Evolutionary conservation across 2,329 filamentous ascomycete species (phyloP).

Genomic region (Botrytis pseudocinerea): DNA sequence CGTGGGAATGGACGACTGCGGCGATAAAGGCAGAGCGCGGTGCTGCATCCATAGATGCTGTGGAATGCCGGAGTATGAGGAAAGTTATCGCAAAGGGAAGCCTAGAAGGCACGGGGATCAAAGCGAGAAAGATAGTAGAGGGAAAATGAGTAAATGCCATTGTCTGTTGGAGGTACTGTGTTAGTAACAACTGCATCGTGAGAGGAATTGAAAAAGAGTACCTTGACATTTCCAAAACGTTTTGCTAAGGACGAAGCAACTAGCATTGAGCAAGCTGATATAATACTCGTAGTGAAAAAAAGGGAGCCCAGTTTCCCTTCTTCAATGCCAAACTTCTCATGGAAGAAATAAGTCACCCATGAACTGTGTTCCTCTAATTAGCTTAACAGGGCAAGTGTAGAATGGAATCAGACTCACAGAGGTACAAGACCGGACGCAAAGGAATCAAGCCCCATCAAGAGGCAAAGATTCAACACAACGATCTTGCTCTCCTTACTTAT

Average conservation of each 20-base stretch:
- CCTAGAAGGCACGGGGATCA: constrained; percentile 59
- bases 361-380: constrained; percentile 48
- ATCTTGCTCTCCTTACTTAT: constrained; percentile 57
- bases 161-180: constrained; percentile 47
- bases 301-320: constrained; percentile 54
- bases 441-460: constrained; percentile 68
- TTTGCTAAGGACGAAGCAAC: constrained; percentile 56
- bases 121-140: constrained; percentile 62
- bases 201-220: constrained; percentile 39
- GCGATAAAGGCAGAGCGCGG: constrained; percentile 70
- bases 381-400: constrained; percentile 38
- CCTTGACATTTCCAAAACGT: constrained; percentile 62
- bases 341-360: constrained; percentile 60
- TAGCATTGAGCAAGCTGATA: constrained; percentile 54
- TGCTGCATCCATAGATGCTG: constrained; percentile 69
- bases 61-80: constrained; percentile 61
- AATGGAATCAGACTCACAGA: constrained; percentile 46
- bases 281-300: constrained; percentile 55
- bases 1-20: constrained; percentile 60
- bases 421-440: constrained; percentile 71
- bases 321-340: constrained; percentile 49
- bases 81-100: constrained; percentile 58
- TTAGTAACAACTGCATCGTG: constrained; percentile 34
- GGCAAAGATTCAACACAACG: constrained; percentile 61
- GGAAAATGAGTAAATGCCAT: constrained; percentile 77